Evolutionary conservation across 2,329 filamentous ascomycete species (phyloP).

Genomic region (Aspergillus quadrilineatus): DNA sequence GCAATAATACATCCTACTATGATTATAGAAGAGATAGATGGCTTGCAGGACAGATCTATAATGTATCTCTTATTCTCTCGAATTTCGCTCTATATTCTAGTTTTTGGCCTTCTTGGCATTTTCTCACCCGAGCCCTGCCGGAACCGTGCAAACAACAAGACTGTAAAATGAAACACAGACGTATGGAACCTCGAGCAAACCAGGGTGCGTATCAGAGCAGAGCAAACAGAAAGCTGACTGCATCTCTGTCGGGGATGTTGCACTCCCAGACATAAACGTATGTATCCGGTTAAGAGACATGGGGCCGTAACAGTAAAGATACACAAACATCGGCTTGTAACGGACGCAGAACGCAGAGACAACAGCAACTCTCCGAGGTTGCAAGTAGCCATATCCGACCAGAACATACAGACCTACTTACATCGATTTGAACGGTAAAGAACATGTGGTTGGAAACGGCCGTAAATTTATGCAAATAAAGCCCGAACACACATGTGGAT

Average conservation of each 20-base stretch:
- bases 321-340: conserved; percentile 11
- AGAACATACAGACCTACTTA: conserved; percentile 24
- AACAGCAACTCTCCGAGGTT: conserved; percentile 18
- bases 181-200: conserved; percentile 19
- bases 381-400: conserved; percentile 11
- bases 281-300: conserved; percentile 13
- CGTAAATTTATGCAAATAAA: conserved; percentile 22
- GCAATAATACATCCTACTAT: background rate
- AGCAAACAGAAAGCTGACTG: conserved; percentile 5
- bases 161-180: conserved; percentile 14
- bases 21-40: background rate
- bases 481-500: conserved; percentile 19
- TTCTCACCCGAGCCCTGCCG: conserved; percentile 8
- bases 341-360: conserved; percentile 9
- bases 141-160: background rate
- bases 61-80: conserved; percentile 10
- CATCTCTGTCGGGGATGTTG: background rate
- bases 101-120: conserved; percentile 18
- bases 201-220: conserved; percentile 11
- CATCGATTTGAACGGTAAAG: conserved; percentile 19
- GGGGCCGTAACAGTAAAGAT: conserved; percentile 10
- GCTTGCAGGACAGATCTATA: background rate
- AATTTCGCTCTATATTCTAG: conserved; percentile 24
- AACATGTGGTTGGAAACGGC: conserved; percentile 20
- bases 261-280: conserved; percentile 18